Conservation (phyloP, 805 yeast species). For the Jamesozyma hellenica region DNA sequence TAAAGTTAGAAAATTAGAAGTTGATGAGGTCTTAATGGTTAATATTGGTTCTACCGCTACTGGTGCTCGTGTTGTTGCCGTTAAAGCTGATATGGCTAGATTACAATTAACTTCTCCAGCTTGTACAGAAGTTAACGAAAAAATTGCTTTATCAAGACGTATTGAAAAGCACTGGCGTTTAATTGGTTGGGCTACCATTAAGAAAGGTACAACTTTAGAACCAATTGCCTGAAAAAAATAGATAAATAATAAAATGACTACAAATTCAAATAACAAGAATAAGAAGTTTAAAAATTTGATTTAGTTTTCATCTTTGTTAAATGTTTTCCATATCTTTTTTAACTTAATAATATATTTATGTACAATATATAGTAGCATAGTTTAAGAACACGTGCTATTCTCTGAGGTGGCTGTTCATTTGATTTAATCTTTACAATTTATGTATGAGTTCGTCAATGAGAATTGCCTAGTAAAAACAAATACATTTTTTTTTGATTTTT, state of each 20-base stretch:
- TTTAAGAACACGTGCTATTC: background rate
- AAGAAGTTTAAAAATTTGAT: too few species aligned
- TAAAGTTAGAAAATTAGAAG: constrained; percentile 87
- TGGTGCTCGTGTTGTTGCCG: constrained; percentile 97
- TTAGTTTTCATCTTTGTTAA: too few species aligned
- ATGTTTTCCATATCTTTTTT: too few species aligned
- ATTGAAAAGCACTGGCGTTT: constrained; percentile 99
- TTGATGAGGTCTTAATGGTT: constrained; percentile 95
- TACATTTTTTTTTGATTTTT: too few species aligned
- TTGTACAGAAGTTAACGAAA: constrained; percentile 95
- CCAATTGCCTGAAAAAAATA: constrained; percentile 53
- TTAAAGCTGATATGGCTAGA: constrained; percentile 98
- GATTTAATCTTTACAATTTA: too few species aligned
- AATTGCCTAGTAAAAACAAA: too few species aligned
- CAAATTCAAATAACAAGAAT: too few species aligned
- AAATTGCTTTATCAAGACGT: constrained; percentile 97
- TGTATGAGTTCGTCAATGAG: too few species aligned
- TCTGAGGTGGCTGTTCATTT: too few species aligned
- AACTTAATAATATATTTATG: background rate
- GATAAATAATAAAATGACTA: constrained; percentile 5
- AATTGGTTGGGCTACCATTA: constrained; percentile 99
- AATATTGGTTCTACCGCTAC: constrained; percentile 98
- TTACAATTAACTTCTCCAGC: constrained; percentile 94
- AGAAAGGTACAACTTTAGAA: constrained; percentile 83
- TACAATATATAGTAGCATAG: background rate